phyloP scores from a whole-genome alignment of 768 basidiomycete genomes.

The Leucosporidium creatinivorum region DNA sequence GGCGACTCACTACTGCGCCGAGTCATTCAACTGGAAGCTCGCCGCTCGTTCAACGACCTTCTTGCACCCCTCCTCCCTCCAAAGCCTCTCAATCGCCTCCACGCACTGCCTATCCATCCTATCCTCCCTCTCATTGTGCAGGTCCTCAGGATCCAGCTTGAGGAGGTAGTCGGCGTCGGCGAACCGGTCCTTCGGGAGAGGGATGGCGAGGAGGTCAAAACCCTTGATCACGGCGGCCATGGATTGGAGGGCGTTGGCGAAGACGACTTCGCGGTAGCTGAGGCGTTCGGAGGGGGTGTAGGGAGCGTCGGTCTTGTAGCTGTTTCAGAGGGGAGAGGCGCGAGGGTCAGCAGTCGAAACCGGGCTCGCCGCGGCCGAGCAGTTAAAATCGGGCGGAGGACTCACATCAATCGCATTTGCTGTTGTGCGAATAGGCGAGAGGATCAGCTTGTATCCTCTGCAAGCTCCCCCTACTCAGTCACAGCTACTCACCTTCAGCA shows the following conservation, averaged over 20 bases:
- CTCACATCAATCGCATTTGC: constrained; percentile 92
- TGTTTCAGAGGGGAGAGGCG: neutral
- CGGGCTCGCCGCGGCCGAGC: no score
- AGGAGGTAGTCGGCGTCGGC: constrained; percentile 2
- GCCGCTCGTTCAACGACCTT: neutral
- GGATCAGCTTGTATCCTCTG: no score
- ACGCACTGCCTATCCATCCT: neutral
- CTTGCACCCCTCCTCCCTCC: constrained; percentile 6
- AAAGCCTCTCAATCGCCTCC: constrained; percentile 12
- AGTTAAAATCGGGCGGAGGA: no score
- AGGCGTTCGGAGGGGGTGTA: constrained; percentile 80
- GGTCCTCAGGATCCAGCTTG: constrained; percentile 4
- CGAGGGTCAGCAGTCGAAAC: neutral
- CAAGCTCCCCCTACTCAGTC: neutral
- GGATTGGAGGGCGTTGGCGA: constrained; percentile 79
- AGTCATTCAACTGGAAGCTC: constrained; percentile 25
- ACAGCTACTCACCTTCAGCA: constrained; percentile 49
- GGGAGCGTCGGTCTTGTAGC: constrained; percentile 10
- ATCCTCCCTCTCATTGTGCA: neutral
- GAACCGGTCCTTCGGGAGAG: neutral
- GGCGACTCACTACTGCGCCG: constrained; percentile 15
- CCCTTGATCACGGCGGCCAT: constrained; percentile 55
- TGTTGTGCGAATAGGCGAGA: constrained; percentile 48
- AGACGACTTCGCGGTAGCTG: constrained; percentile 90
- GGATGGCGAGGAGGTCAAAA: neutral